Evolutionary conservation across 2,329 filamentous ascomycete species (phyloP), one percentile per base, ranked within the genome.

Genomic region (Cladorrhinum sp.): DNA sequence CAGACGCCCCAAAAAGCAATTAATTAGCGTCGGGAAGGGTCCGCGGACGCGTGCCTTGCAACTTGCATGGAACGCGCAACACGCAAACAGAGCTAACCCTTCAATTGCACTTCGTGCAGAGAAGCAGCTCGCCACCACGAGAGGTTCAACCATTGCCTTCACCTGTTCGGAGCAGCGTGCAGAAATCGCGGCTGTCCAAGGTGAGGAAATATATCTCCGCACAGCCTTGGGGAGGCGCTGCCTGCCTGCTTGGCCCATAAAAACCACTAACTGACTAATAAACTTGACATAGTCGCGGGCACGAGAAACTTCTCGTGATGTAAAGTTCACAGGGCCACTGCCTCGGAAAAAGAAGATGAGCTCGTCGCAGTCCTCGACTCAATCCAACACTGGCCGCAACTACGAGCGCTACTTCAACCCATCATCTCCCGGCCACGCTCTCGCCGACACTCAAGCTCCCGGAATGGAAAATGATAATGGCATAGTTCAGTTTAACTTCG

Each of bases 311-410:
- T 14, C 63, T 62, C 65, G 67, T 65, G 30, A 55, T 56, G 62
- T 49, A 52, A 58, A 60, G 12, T 8, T 60, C 26, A 20, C 59
- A 62, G 39, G 2, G n/a, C 12, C 20, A 16, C 49, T 42, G 57
- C 9, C 10, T 23, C 52, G 57, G 62, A 59, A 26, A 50, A 55
- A 33, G 65, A 57, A 33, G 65, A 79, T 73, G 56, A 81, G 78
- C 74, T 75, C 80, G 30, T 73, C 71, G n/a, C 78, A 80, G 59
- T 82, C 82, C 9, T 80, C 80, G 1, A 86, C 83, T 1, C 83
- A 86, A 70, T 74, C 78, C 61, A 86, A 86, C 65, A 77, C 80
- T 50, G 82, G 77, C 52, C 79, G 83, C 39, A 83, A 84, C 71
- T 86, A 86, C 65, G 78, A 79, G 7, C 73, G 76, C 65, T 75